Conservation (phyloP, 768 basidiomycete genomes). For the Trichaptum fuscoviolaceum region DNA sequence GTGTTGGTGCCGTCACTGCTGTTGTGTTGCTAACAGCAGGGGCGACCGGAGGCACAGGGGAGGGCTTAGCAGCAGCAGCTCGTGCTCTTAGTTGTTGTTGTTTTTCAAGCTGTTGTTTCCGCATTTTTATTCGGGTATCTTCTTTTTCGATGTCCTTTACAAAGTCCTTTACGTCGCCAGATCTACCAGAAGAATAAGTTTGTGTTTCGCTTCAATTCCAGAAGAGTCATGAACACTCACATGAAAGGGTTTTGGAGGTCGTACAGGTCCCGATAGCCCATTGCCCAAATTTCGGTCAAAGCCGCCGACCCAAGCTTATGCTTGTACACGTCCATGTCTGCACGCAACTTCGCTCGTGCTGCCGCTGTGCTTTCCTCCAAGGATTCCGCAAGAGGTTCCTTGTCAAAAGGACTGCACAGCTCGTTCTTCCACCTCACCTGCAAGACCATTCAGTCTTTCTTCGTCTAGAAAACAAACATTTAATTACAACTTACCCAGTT, state of each 20-base stretch:
- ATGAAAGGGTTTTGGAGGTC: conserved; percentile 65
- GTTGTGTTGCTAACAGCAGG: conserved; percentile 12
- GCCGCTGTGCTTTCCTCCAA: conserved; percentile 58
- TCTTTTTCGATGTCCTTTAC: conserved; percentile 65
- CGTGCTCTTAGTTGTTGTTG: conserved; percentile 40
- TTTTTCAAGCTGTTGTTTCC: conserved; percentile 36
- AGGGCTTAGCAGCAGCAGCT: conserved; percentile 28
- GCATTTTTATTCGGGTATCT: conserved; percentile 54
- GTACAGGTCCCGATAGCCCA: conserved; percentile 62
- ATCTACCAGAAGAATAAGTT: conserved; percentile 31
- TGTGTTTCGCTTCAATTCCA: background rate
- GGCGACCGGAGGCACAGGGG: conserved; percentile 22
- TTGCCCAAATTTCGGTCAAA: conserved; percentile 77
- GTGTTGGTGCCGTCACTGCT: conserved; percentile 15
- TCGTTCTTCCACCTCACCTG: conserved; percentile 79
- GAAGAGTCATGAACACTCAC: conserved; percentile 37
- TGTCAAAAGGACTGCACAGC: conserved; percentile 73
- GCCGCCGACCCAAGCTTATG: conserved; percentile 64
- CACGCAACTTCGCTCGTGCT: conserved; percentile 47
- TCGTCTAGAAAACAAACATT: background rate
- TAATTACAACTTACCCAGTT: conserved; percentile 55
- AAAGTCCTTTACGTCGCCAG: conserved; percentile 71
- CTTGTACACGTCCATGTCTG: conserved; percentile 56
- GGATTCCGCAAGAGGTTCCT: conserved; percentile 53
- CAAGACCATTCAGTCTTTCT: background rate